Evolutionary conservation across 495 filamentous ascomycete species (phyloP).

Genomic region (Penicillium ucsense): DNA sequence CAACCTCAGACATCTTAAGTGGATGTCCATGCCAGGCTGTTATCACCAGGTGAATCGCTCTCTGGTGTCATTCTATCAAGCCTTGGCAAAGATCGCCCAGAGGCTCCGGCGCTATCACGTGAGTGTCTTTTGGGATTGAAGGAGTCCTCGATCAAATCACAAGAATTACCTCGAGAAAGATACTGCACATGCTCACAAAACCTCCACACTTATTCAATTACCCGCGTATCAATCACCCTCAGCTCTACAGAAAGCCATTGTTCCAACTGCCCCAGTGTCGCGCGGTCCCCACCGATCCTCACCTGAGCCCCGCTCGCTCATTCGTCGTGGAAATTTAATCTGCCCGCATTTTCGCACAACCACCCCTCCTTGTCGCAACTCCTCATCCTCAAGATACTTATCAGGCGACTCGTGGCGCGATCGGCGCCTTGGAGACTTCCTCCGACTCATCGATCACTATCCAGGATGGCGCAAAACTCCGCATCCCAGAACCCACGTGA

Average conservation of each 20-base stretch:
- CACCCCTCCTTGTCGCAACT: slow-evolving; percentile 19
- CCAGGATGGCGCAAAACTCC: slow-evolving; percentile 52
- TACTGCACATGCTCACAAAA: too few species aligned
- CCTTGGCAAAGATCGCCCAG: slow-evolving; percentile 7
- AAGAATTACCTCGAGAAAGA: too few species aligned
- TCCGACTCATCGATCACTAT: slow-evolving; percentile 35
- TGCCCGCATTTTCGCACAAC: slow-evolving; percentile 28
- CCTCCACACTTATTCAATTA: too few species aligned
- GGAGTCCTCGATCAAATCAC: too few species aligned
- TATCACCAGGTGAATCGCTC: too few species aligned
- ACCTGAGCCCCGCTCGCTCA: slow-evolving; percentile 19
- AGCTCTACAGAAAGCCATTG: neutral
- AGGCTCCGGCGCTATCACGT: slow-evolving; percentile 22
- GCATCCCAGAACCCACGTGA: slow-evolving; percentile 46
- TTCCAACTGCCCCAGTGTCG: slow-evolving; percentile 5
- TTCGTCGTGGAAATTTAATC: slow-evolving; percentile 27
- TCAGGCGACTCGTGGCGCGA: slow-evolving; percentile 39
- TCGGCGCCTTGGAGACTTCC: slow-evolving; percentile 40
- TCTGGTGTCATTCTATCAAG: too few species aligned
- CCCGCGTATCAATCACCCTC: too few species aligned
- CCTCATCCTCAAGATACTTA: slow-evolving; percentile 38
- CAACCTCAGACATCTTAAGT: too few species aligned
- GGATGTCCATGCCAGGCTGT: too few species aligned
- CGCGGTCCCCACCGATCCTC: slow-evolving; percentile 21
- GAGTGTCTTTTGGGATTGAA: slow-evolving; percentile 1